Evolutionary conservation across 1,284 basidiomycete species (phyloP), one percentile per base, ranked within the genome.

Genomic region (Moniliophthora roreri): DNA sequence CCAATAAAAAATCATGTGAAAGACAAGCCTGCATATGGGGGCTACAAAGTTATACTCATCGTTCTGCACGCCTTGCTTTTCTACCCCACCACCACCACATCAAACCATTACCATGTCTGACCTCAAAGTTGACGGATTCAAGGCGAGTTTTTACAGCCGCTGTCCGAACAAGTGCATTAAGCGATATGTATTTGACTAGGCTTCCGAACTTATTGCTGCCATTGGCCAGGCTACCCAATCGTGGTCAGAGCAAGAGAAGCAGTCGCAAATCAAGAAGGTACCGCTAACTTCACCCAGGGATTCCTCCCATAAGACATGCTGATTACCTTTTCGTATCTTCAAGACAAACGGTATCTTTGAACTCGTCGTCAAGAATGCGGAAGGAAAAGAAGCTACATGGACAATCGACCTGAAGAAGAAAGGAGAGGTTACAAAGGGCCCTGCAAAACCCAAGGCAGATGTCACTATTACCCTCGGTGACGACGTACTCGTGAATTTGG

Each of bases 321-420:
- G 15, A 15, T 44, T 3, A 44, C 15, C 1, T 13, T 44, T 11
- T 8, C 13, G 16, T 32, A 16, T 24, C 16, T 16, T 47, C 1
- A 60, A 96, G 94, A 93, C 90, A 57, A 95, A 93, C 68, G 93
- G 91, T 60, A 83, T 95, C 69, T 96, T 98, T 70, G 90, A 96
- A 74, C 78, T 98, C 58, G 84, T 86, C 59, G 82, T 97, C 63
- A 87, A 89, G 72, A 94, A 95, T 68, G 75, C 70, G 16, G 79
- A 79, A 34, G 91, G 89, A 62, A 80, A 91, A 69, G 87, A 89
- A 66, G 91, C 78, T 45, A 78, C 79, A 44, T 95, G 92, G 91
- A 95, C 93, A n/a, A 93, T 98, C 62, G 96, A 98, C 78, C 69
- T 98, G 67, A 99, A 99, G 83, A 91, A 94, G 75, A 81, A 84